Evolutionary conservation across 441 rosid species (phyloP).

Genomic region (Jatropha multifida): DNA sequence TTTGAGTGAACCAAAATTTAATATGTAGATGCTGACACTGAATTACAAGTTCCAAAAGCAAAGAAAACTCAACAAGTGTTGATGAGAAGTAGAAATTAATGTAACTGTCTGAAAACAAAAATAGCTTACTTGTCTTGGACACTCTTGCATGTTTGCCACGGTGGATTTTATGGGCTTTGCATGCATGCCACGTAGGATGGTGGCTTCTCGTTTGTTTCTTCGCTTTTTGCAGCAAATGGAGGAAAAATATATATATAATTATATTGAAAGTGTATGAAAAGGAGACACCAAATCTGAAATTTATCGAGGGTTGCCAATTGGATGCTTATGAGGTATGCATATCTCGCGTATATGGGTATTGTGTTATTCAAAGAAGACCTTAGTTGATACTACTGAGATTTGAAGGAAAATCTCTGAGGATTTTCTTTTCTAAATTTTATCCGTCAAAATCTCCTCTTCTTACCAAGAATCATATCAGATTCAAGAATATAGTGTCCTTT

Average conservation of each 20-base stretch:
- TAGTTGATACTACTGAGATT: constrained; percentile 32
- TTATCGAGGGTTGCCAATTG: constrained; percentile 7
- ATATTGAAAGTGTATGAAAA: background rate
- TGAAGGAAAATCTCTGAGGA: constrained; percentile 26
- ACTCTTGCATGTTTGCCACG: constrained; percentile 21
- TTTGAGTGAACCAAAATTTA: background rate
- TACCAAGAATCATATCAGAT: constrained; percentile 1
- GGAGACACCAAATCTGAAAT: constrained; percentile 24
- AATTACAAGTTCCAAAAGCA: background rate
- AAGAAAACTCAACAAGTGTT: background rate
- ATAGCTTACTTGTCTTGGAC: background rate
- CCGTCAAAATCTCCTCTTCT: background rate
- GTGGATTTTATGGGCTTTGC: background rate
- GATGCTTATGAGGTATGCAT: constrained; percentile 27
- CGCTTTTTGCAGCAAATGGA: background rate
- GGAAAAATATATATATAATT: background rate
- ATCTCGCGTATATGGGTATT: constrained; percentile 32
- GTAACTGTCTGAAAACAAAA: background rate
- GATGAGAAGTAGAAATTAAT: background rate
- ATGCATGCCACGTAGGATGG: constrained; percentile 10
- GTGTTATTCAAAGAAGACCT: constrained; percentile 32
- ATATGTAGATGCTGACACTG: background rate
- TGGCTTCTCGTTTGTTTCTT: background rate
- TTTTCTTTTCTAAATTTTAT: background rate
- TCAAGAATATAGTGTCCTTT: background rate